phyloP scores from a whole-genome alignment of 306 rosid species.

The Lagenaria siceraria region DNA sequence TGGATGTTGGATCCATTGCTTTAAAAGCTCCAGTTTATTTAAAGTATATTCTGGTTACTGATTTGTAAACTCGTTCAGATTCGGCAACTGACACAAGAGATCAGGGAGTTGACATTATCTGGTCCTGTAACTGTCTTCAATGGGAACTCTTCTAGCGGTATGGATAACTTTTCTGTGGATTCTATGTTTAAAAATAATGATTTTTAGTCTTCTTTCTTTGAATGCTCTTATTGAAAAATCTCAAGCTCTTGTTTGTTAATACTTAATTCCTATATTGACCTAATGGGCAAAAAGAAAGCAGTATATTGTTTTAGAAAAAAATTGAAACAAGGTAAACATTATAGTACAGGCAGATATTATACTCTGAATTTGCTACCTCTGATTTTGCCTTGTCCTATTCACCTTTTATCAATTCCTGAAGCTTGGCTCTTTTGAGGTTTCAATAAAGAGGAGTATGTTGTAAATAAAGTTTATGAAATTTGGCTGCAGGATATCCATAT shows the following conservation, averaged over 20 bases:
- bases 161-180: conserved; percentile 7
- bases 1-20: neutral
- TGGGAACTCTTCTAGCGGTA: conserved; percentile 43
- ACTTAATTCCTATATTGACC: no score
- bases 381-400: neutral
- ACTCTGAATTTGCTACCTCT: neutral
- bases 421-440: neutral
- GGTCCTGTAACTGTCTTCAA: conserved; percentile 51
- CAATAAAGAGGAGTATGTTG: neutral
- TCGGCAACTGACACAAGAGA: conserved; percentile 65
- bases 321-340: neutral
- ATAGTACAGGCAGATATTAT: neutral
- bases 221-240: neutral
- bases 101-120: conserved; percentile 50
- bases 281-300: neutral
- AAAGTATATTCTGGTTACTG: neutral
- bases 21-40: neutral
- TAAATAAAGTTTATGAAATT: neutral
- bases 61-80: conserved; percentile 29
- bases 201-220: neutral
- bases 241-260: neutral
- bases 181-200: neutral
- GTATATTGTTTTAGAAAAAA: neutral
- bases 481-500: neutral
- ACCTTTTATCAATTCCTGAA: neutral